phyloP scores from a whole-genome alignment of 169 alveolate genomes.

The Plasmodium relictum region DNA sequence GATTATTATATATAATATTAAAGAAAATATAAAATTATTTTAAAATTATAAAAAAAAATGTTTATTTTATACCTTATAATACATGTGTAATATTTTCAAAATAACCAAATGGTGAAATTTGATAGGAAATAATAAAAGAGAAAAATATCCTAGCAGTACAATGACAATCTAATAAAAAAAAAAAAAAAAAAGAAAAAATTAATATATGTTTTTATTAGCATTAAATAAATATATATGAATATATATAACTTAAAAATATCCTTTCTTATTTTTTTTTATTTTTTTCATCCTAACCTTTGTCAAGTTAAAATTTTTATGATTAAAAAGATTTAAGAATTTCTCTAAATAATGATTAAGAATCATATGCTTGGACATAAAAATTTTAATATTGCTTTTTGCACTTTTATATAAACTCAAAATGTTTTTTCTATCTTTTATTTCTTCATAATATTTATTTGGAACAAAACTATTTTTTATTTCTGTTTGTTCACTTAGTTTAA shows the following conservation, averaged over 20 bases:
- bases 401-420: slow-evolving; percentile 41
- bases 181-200: not conserved
- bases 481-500: slow-evolving; percentile 25
- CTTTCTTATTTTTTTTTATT: not conserved
- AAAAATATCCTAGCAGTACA: slow-evolving; percentile 36
- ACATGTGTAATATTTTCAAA: slow-evolving; percentile 57
- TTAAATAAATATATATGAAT: not conserved
- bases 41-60: not conserved
- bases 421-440: slow-evolving; percentile 56
- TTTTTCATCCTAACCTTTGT: slow-evolving; percentile 35
- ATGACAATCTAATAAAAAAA: slow-evolving; percentile 50
- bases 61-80: slow-evolving; percentile 35
- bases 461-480: slow-evolving; percentile 24
- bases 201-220: not conserved
- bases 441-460: slow-evolving; percentile 64
- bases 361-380: slow-evolving; percentile 65
- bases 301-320: slow-evolving; percentile 68
- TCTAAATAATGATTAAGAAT: slow-evolving; percentile 60
- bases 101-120: slow-evolving; percentile 73
- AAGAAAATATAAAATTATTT: not conserved
- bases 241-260: slow-evolving; percentile 6
- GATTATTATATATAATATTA: not conserved
- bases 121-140: slow-evolving; percentile 59
- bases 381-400: slow-evolving; percentile 60
- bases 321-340: slow-evolving; percentile 58